These are phyloP conservation scores for Nicotiana knightiana DNA, from an alignment of 257 asterid species.

Conservation along the genomic window DNA sequence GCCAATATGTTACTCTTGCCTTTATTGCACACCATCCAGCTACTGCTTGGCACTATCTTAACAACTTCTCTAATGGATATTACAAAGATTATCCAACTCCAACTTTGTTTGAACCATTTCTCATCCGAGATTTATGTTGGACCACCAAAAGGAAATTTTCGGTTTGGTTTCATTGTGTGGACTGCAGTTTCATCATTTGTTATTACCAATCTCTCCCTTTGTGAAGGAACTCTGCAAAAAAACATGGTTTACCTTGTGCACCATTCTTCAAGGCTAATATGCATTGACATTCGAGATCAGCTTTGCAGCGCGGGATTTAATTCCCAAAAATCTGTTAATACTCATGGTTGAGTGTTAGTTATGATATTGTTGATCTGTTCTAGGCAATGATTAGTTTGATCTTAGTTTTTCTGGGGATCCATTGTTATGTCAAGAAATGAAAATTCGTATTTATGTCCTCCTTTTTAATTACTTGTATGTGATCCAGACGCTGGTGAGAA, in stretches of 20 bases:
- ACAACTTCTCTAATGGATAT: slow-evolving; percentile 28
- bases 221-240: slow-evolving; percentile 19
- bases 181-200: slow-evolving; percentile 17
- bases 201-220: slow-evolving; percentile 17
- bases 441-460: too few relatives aligned
- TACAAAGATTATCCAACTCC: slow-evolving; percentile 17
- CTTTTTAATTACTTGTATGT: too few relatives aligned
- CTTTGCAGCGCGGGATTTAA: slow-evolving; percentile 18
- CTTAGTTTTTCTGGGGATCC: too few relatives aligned
- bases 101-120: slow-evolving; percentile 17
- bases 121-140: slow-evolving; percentile 14
- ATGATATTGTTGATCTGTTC: too few relatives aligned
- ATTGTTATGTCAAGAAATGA: too few relatives aligned
- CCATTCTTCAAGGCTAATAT: slow-evolving; percentile 17
- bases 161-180: slow-evolving; percentile 22
- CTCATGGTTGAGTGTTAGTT: slow-evolving; percentile 6
- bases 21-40: slow-evolving; percentile 32
- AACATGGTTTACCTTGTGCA: slow-evolving; percentile 14
- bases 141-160: slow-evolving; percentile 7
- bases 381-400: too few relatives aligned
- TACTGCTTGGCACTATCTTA: slow-evolving; percentile 33
- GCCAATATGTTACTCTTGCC: slow-evolving; percentile 23
- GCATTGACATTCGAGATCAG: slow-evolving; percentile 11
- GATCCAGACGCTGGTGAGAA: too few relatives aligned
- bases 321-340: slow-evolving; percentile 13